phyloP scores from a whole-genome alignment of 345 rosid species.

The Turritis glabra region DNA sequence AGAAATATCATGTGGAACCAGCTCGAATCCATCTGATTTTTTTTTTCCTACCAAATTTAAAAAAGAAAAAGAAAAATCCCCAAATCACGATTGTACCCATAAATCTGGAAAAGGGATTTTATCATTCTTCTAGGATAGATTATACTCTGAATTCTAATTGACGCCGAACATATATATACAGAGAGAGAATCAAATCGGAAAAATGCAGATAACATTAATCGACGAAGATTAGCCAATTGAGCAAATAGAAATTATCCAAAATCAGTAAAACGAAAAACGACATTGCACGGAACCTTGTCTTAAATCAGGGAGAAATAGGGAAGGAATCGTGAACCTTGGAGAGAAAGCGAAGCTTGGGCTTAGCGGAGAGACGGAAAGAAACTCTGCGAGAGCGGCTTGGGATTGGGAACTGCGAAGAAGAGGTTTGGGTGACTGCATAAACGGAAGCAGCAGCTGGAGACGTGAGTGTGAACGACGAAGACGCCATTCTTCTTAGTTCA shows the following conservation, averaged over 20 bases:
- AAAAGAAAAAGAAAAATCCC: slow-evolving; percentile 1
- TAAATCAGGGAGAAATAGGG: background rate
- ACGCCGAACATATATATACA: background rate
- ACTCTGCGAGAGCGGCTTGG: slow-evolving; percentile 35
- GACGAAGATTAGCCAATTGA: background rate
- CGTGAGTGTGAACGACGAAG: slow-evolving; percentile 52
- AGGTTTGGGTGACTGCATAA: slow-evolving; percentile 37
- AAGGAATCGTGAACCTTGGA: slow-evolving; percentile 44
- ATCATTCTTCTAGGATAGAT: background rate
- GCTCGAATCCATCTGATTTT: background rate
- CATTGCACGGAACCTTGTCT: background rate
- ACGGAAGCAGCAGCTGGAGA: slow-evolving; percentile 50
- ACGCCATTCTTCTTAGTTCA: slow-evolving; percentile 33
- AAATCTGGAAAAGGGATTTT: slow-evolving; percentile 1
- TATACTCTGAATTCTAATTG: background rate
- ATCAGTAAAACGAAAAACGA: background rate
- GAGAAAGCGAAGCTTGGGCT: slow-evolving; percentile 48
- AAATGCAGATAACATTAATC: background rate
- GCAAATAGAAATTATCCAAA: background rate
- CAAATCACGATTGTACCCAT: slow-evolving; percentile 1
- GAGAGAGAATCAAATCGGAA: background rate
- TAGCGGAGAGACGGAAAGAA: slow-evolving; percentile 50
- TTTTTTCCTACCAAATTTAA: background rate
- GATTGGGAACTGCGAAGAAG: slow-evolving; percentile 38
- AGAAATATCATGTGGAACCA: background rate